phyloP scores from a whole-genome alignment of 148 eudicot species.

The Chenopodium formosanum region DNA sequence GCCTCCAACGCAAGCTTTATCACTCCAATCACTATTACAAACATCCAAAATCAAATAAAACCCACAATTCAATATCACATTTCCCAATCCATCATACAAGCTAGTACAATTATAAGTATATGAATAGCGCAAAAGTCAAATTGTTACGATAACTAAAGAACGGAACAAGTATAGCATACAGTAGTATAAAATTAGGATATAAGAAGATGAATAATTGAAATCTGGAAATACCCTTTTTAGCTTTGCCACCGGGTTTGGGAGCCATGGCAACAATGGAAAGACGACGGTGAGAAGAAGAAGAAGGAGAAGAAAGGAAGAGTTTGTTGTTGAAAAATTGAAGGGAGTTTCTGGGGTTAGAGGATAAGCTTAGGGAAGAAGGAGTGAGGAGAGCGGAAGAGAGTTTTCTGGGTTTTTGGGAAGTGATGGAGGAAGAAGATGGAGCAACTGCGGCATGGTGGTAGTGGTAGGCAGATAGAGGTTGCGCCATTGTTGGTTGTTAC shows the following conservation, averaged over 20 bases:
- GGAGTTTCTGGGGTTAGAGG: slow-evolving; percentile 38
- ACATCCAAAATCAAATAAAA: too few species aligned
- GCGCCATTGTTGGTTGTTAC: slow-evolving; percentile 29
- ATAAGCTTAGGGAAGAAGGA: slow-evolving; percentile 22
- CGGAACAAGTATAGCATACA: too few species aligned
- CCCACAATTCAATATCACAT: too few species aligned
- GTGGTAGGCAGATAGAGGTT: slow-evolving; percentile 12
- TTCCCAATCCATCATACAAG: neutral
- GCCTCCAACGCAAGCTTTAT: slow-evolving; percentile 95
- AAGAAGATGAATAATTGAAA: neutral
- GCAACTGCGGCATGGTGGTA: neutral
- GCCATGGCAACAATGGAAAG: slow-evolving; percentile 70
- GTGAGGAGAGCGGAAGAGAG: slow-evolving; percentile 28
- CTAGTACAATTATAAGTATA: too few species aligned
- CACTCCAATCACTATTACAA: slow-evolving; percentile 66
- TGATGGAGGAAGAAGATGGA: neutral
- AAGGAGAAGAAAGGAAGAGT: slow-evolving; percentile 9
- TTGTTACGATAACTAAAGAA: too few species aligned
- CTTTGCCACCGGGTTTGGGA: slow-evolving; percentile 69
- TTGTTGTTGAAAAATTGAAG: slow-evolving; percentile 32
- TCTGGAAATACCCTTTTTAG: slow-evolving; percentile 59
- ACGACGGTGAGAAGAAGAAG: slow-evolving; percentile 30
- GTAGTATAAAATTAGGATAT: neutral
- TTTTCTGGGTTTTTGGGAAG: slow-evolving; percentile 3
- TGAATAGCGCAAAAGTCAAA: too few species aligned